Conservation (phyloP, 768 basidiomycete genomes). For the Macrolepiota dolichaula region DNA sequence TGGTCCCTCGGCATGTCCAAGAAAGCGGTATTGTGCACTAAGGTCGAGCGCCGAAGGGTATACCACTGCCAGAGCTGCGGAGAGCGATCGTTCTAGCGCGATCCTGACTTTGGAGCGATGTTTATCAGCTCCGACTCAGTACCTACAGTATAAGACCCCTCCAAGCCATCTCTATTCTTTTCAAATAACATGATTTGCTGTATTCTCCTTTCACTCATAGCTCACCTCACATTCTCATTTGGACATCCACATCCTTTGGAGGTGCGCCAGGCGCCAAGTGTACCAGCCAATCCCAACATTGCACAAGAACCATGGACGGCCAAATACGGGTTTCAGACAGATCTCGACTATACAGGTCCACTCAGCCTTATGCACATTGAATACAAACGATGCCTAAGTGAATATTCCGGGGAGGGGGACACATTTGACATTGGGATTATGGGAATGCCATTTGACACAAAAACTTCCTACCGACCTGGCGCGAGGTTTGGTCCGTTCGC, state of each 20-base stretch:
- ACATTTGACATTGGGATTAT: conserved; percentile 60
- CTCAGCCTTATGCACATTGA: conserved; percentile 62
- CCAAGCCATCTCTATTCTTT: not conserved
- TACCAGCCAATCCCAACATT: not conserved
- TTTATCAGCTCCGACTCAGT: not conserved
- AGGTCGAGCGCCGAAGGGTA: too few species aligned
- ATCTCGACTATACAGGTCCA: conserved; percentile 16
- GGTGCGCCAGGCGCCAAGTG: not conserved
- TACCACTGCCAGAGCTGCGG: not conserved
- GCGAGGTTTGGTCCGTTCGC: conserved; percentile 71
- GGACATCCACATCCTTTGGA: not conserved
- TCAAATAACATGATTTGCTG: not conserved
- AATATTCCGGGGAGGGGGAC: conserved; percentile 30
- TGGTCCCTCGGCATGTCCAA: too few species aligned
- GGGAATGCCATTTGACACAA: conserved; percentile 62
- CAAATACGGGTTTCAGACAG: conserved; percentile 14
- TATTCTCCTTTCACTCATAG: not conserved
- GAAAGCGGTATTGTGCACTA: too few species aligned
- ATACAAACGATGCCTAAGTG: conserved; percentile 46
- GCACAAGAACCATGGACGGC: conserved; percentile 14
- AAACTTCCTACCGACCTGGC: conserved; percentile 39
- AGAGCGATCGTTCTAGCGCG: not conserved
- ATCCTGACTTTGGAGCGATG: not conserved
- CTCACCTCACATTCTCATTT: not conserved
- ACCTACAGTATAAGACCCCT: not conserved